A percentile compares a stretch with the other conserved stretches of the same genome.
These are phyloP conservation scores for Cenchrus fungigraminus DNA, from an alignment of 176 grass and related monocot species.

Conservation along the genomic window DNA sequence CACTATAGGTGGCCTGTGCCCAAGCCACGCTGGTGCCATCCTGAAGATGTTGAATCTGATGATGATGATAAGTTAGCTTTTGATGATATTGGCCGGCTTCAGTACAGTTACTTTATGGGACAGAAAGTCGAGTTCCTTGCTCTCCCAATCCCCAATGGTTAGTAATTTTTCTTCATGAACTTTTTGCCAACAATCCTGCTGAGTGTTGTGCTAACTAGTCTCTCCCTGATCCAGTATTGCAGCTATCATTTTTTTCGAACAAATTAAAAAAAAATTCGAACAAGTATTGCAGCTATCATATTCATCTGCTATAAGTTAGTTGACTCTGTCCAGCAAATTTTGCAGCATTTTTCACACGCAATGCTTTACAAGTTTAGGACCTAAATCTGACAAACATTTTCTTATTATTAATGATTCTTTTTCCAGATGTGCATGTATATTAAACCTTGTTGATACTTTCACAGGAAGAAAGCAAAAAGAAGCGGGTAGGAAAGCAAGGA, in stretches of 20 bases:
- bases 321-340: background rate
- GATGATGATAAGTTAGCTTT: too few species aligned
- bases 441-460: slow-evolving; percentile 71
- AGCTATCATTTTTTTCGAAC: too few species aligned
- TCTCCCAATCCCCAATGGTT: slow-evolving; percentile 32
- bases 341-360: background rate
- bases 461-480: slow-evolving; percentile 81
- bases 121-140: too few species aligned
- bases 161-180: slow-evolving; percentile 22
- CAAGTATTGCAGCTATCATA: too few species aligned
- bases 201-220: background rate
- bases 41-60: background rate
- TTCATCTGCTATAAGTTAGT: background rate
- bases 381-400: background rate
- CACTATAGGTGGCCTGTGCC: background rate
- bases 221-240: too few species aligned
- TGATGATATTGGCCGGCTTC: too few species aligned
- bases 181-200: background rate
- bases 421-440: background rate
- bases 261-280: too few species aligned
- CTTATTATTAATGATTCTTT: slow-evolving; percentile 1
- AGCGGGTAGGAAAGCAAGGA: slow-evolving; percentile 80
- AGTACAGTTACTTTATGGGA: too few species aligned
- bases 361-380: background rate
- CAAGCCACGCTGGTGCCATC: background rate